Percentiles rank a stretch among this genome's conserved stretches.
Conservation (phyloP, 331 rosid genomes). For the Phaseolus coccineus region DNA sequence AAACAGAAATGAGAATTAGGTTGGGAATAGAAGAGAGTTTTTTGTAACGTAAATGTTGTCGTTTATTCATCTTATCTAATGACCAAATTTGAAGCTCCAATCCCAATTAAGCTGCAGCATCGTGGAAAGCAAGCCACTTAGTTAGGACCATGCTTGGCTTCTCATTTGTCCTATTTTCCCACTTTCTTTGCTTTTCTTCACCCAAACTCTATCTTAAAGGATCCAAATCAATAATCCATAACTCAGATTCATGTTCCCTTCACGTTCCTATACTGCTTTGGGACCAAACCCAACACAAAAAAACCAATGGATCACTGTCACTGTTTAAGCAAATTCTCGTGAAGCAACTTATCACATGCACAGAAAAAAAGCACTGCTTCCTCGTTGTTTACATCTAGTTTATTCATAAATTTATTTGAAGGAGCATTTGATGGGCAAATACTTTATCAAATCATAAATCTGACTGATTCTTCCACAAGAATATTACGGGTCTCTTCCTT, state of each 20-base stretch:
- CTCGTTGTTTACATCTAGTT: constrained; percentile 1
- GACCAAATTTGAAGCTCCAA: constrained; percentile 34
- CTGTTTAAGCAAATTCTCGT: constrained; percentile 51
- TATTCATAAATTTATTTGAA: constrained; percentile 10
- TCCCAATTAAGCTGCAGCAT: constrained; percentile 18
- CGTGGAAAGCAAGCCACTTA: constrained; percentile 20
- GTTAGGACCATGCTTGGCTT: constrained; percentile 28
- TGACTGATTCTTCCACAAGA: constrained; percentile 66
- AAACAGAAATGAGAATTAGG: constrained; percentile 25
- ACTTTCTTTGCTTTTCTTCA: constrained; percentile 24
- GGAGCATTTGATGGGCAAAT: constrained; percentile 33
- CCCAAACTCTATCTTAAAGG: constrained; percentile 26
- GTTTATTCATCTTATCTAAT: constrained; percentile 42
- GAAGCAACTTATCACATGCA: constrained; percentile 60
- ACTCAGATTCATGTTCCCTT: constrained; percentile 33
- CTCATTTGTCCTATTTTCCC: constrained; percentile 38
- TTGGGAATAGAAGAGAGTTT: constrained; percentile 34
- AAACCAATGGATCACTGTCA: constrained; percentile 20
- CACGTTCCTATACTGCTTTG: constrained; percentile 40
- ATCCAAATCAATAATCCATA: constrained; percentile 33
- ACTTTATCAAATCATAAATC: constrained; percentile 40
- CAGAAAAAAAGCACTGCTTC: neutral
- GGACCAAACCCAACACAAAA: constrained; percentile 31
- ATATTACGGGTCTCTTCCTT: constrained; percentile 41
- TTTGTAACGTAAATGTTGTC: constrained; percentile 31